Conservation (phyloP, 2,329 filamentous ascomycete species). For the Monosporascus sp. region DNA sequence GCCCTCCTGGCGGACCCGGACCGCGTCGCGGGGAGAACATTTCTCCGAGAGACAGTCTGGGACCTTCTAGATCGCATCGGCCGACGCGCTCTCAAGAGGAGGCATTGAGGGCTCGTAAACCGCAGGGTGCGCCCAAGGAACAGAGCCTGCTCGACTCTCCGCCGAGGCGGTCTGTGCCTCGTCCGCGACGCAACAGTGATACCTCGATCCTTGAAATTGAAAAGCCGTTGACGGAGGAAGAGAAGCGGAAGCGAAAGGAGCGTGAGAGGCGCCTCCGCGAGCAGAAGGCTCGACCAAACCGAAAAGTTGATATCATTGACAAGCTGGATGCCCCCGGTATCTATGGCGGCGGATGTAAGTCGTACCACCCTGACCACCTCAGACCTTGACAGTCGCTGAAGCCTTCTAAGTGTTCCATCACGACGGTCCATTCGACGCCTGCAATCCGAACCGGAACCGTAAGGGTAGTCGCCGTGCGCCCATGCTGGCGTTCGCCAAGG, state of each 20-base stretch:
- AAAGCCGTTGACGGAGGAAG: conserved; percentile 55
- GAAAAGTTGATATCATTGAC: conserved; percentile 82
- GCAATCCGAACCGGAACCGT: conserved; percentile 89
- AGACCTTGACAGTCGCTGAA: conserved; percentile 3
- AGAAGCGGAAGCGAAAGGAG: conserved; percentile 52
- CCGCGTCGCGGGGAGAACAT: conserved; percentile 42
- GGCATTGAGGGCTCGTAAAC: conserved; percentile 45
- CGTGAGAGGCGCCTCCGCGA: conserved; percentile 47
- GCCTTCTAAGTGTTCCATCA: conserved; percentile 77
- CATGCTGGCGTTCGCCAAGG: conserved; percentile 93
- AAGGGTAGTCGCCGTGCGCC: conserved; percentile 77
- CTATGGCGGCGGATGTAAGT: conserved; percentile 84
- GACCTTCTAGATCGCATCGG: conserved; percentile 47
- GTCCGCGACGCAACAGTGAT: conserved; percentile 71
- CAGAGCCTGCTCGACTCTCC: conserved; percentile 29
- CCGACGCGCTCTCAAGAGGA: conserved; percentile 64
- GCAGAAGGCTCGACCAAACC: conserved; percentile 38
- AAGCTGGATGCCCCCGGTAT: conserved; percentile 95
- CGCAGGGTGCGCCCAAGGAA: conserved; percentile 29
- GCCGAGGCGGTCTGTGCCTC: conserved; percentile 37
- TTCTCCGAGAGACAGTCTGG: conserved; percentile 39
- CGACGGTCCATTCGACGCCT: conserved; percentile 93
- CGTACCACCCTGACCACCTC: neutral
- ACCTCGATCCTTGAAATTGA: conserved; percentile 63
- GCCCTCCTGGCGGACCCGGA: conserved; percentile 33